Evolutionary conservation across 345 rosid genomes (phyloP).

Genomic region (Clausena lansium): DNA sequence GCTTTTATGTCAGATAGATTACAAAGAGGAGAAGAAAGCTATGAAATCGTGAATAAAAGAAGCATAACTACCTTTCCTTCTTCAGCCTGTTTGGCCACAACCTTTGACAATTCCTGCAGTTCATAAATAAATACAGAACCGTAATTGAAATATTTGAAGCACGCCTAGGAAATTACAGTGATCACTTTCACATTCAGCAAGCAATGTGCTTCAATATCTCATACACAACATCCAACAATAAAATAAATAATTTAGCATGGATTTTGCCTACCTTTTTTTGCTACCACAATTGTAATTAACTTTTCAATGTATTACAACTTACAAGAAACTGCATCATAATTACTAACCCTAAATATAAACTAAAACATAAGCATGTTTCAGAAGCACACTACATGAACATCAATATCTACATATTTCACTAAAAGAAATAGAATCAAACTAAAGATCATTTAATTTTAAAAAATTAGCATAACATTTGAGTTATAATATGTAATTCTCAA

Average conservation of each 20-base stretch:
- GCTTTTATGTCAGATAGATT: neutral
- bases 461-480: neutral
- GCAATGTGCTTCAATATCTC: neutral
- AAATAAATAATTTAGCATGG: constrained; percentile 2
- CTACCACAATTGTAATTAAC: neutral
- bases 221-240: neutral
- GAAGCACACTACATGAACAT: neutral
- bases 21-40: neutral
- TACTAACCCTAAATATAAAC: neutral
- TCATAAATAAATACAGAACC: neutral
- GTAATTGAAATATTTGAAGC: neutral
- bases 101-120: constrained; percentile 74
- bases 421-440: neutral
- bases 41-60: constrained; percentile 13
- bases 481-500: neutral
- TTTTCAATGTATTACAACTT: neutral
- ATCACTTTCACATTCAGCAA: constrained; percentile 1
- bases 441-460: neutral
- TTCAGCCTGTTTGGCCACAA: constrained; percentile 90
- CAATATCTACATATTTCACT: neutral
- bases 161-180: neutral
- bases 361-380: neutral
- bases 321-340: constrained; percentile 4
- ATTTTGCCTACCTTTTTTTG: neutral
- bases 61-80: constrained; percentile 74